Conservation (phyloP, 169 alveolate genomes). For the Plasmodium gaboni region DNA sequence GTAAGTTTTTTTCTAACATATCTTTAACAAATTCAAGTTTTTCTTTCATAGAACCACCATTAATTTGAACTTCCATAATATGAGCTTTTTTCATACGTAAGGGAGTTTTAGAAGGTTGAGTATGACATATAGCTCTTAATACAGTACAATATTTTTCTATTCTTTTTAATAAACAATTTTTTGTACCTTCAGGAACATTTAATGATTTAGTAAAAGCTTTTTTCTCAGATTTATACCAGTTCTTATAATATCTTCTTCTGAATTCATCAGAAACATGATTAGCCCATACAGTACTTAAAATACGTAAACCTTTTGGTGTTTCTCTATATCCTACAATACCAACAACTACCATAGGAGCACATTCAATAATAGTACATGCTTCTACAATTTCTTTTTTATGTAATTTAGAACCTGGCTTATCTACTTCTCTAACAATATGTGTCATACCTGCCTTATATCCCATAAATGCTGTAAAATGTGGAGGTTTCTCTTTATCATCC, state of each 20-base stretch:
- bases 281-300: slow-evolving; percentile 99
- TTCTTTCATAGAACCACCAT: slow-evolving; percentile 98
- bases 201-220: slow-evolving; percentile 99
- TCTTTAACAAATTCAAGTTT: slow-evolving; percentile 96
- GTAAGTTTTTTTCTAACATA: slow-evolving; percentile 97
- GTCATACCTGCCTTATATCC: slow-evolving; percentile 99
- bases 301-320: slow-evolving; percentile 99
- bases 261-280: slow-evolving; percentile 97
- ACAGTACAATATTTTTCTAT: slow-evolving; percentile 97
- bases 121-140: slow-evolving; percentile 98
- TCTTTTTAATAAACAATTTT: slow-evolving; percentile 94
- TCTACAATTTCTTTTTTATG: slow-evolving; percentile 99
- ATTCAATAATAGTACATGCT: slow-evolving; percentile 99
- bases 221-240: slow-evolving; percentile 98
- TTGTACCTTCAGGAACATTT: slow-evolving; percentile 90
- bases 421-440: slow-evolving; percentile 99
- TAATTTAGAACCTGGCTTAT: slow-evolving; percentile 98
- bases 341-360: slow-evolving; percentile 99
- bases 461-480: slow-evolving; percentile 99
- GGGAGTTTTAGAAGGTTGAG: slow-evolving; percentile 97
- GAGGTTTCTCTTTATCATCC: slow-evolving; percentile 96
- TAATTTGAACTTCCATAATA: slow-evolving; percentile 99
- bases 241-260: slow-evolving; percentile 98
- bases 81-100: slow-evolving; percentile 98
- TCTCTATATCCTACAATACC: slow-evolving; percentile 99